A percentile compares a stretch with the other conserved stretches of the same genome.
phyloP scores from a whole-genome alignment of 192 early-diverging fungal genomes.

The Podila epicladia region DNA sequence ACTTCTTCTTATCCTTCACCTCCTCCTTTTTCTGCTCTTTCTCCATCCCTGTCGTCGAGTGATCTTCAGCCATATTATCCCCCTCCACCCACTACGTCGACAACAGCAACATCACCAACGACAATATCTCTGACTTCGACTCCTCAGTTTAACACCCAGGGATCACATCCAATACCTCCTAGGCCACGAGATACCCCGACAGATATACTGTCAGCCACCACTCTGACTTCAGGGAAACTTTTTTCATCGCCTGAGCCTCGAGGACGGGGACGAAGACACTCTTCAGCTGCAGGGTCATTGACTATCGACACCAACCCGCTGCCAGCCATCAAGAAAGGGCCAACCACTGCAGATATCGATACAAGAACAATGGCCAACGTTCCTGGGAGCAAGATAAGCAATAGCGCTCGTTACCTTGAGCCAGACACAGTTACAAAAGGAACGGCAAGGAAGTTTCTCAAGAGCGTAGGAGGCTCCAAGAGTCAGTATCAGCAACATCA shows the following conservation, averaged over 20 bases:
- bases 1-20: neutral
- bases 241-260: neutral
- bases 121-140: neutral
- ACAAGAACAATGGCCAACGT: neutral
- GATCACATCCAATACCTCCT: neutral
- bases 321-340: slow-evolving; percentile 11
- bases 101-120: neutral
- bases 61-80: slow-evolving; percentile 34
- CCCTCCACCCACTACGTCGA: slow-evolving; percentile 11
- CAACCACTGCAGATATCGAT: slow-evolving; percentile 21
- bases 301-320: slow-evolving; percentile 27
- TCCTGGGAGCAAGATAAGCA: neutral
- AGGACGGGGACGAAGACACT: slow-evolving; percentile 20
- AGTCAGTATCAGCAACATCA: slow-evolving; percentile 2
- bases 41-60: slow-evolving; percentile 6
- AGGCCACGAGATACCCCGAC: neutral
- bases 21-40: slow-evolving; percentile 3
- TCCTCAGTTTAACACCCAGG: neutral
- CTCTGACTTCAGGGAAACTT: neutral
- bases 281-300: slow-evolving; percentile 9
- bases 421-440: neutral
- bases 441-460: neutral
- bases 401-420: neutral
- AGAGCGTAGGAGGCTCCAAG: too few species aligned
- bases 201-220: neutral